Evolutionary conservation across 2,329 filamentous ascomycete genomes (phyloP).

Genomic region (Fusarium tanahbumbuense): DNA sequence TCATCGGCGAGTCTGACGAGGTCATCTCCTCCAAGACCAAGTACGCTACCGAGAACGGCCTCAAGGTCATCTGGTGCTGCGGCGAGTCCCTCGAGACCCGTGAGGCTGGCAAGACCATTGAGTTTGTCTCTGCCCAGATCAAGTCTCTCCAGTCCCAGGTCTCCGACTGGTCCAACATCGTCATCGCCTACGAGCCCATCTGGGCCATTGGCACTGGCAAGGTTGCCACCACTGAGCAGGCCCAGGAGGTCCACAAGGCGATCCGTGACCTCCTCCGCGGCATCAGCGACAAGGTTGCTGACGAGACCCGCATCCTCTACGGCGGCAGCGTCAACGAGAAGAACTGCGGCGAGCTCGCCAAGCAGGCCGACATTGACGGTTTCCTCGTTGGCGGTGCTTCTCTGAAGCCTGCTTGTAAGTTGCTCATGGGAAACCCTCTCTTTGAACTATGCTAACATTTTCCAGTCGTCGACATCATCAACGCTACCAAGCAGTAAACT

Average conservation of each 20-base stretch:
- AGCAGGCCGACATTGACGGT: slow-evolving; percentile 95
- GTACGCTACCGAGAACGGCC: slow-evolving; percentile 85
- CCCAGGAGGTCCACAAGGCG: slow-evolving; percentile 91
- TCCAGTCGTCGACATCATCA: slow-evolving; percentile 70
- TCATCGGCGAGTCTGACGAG: slow-evolving; percentile 86
- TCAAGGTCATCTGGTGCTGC: slow-evolving; percentile 96
- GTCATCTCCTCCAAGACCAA: slow-evolving; percentile 95
- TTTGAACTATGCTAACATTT: slow-evolving; percentile 4
- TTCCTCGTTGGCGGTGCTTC: slow-evolving; percentile 97
- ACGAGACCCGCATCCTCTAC: slow-evolving; percentile 94
- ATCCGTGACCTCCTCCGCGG: slow-evolving; percentile 90
- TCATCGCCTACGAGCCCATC: slow-evolving; percentile 98
- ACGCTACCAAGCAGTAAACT: slow-evolving; percentile 62
- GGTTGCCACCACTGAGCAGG: slow-evolving; percentile 88
- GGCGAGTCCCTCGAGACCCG: slow-evolving; percentile 95
- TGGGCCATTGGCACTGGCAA: slow-evolving; percentile 97
- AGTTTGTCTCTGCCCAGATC: slow-evolving; percentile 87
- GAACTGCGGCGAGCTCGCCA: slow-evolving; percentile 94
- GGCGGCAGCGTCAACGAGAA: slow-evolving; percentile 97
- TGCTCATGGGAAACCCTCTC: slow-evolving; percentile 5
- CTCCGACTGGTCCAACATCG: slow-evolving; percentile 91
- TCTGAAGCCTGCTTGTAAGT: slow-evolving; percentile 94
- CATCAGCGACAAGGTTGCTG: slow-evolving; percentile 78
- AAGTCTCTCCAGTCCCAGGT: slow-evolving; percentile 81
- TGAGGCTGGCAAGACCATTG: slow-evolving; percentile 85